These are phyloP conservation scores for Themeda triandra DNA, from an alignment of 176 grass and related monocot species.

Conservation along the genomic window DNA sequence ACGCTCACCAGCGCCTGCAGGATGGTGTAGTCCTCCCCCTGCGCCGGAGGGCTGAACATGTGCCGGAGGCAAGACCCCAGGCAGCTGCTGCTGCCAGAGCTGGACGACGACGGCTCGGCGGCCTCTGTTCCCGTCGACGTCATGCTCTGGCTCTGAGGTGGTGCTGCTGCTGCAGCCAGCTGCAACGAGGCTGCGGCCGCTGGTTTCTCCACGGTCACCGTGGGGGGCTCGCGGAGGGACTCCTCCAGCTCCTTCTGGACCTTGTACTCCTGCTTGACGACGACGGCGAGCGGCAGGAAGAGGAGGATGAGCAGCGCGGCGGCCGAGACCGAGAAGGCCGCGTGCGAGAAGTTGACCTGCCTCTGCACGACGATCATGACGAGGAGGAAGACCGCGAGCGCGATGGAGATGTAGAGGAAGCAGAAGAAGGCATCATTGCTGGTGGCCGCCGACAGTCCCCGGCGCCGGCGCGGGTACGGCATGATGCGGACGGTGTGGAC, in stretches of 20 bases:
- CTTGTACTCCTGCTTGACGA: slow-evolving; percentile 54
- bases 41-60: slow-evolving; percentile 53
- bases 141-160: not conserved
- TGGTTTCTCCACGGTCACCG: slow-evolving; percentile 25
- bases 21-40: slow-evolving; percentile 84
- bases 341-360: slow-evolving; percentile 36
- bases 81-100: not conserved
- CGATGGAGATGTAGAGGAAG: slow-evolving; percentile 82
- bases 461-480: not conserved
- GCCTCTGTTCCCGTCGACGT: not conserved
- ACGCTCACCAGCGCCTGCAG: slow-evolving; percentile 65
- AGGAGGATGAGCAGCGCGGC: slow-evolving; percentile 50
- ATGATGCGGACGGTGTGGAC: slow-evolving; percentile 73
- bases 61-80: slow-evolving; percentile 15
- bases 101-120: not conserved
- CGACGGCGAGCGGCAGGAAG: slow-evolving; percentile 58
- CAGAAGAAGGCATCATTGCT: slow-evolving; percentile 51
- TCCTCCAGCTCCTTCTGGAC: slow-evolving; percentile 29
- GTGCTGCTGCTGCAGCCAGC: not conserved
- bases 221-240: slow-evolving; percentile 8
- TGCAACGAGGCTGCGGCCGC: not conserved
- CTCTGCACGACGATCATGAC: slow-evolving; percentile 60
- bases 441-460: not conserved
- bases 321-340: slow-evolving; percentile 30
- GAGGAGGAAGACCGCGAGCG: slow-evolving; percentile 59